phyloP scores from a whole-genome alignment of 2,329 filamentous ascomycete genomes.

The Hypoxylon sp. region DNA sequence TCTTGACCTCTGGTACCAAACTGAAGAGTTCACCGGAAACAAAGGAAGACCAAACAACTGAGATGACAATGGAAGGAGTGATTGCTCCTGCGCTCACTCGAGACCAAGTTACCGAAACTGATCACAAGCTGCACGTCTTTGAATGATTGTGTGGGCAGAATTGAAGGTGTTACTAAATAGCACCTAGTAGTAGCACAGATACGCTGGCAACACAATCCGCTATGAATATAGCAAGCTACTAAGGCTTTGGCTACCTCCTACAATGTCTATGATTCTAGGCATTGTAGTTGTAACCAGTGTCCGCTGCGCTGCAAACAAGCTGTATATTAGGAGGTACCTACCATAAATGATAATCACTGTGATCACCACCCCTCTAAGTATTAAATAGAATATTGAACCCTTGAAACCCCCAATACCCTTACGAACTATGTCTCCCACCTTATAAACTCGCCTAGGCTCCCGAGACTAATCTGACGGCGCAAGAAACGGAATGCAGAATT shows the following conservation, averaged over 20 bases:
- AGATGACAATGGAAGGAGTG: too few relatives aligned
- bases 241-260: not conserved
- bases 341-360: not conserved
- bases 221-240: too few relatives aligned
- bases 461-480: not conserved
- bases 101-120: not conserved
- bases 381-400: not conserved
- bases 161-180: not conserved
- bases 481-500: not conserved
- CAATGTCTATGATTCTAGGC: too few relatives aligned
- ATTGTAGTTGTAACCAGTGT: not conserved
- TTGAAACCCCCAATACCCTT: not conserved
- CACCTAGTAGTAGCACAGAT: too few relatives aligned
- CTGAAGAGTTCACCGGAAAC: too few relatives aligned
- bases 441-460: not conserved
- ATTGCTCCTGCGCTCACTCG: not conserved
- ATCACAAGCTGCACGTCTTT: not conserved
- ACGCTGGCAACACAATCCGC: too few relatives aligned
- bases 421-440: not conserved
- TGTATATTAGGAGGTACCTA: not conserved
- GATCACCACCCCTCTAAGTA: not conserved
- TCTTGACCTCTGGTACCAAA: too few relatives aligned
- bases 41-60: too few relatives aligned
- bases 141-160: not conserved
- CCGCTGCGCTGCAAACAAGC: not conserved